Base-by-base conservation (phyloP, 73 alveolate species). In the Halteria grandinella region DNA sequence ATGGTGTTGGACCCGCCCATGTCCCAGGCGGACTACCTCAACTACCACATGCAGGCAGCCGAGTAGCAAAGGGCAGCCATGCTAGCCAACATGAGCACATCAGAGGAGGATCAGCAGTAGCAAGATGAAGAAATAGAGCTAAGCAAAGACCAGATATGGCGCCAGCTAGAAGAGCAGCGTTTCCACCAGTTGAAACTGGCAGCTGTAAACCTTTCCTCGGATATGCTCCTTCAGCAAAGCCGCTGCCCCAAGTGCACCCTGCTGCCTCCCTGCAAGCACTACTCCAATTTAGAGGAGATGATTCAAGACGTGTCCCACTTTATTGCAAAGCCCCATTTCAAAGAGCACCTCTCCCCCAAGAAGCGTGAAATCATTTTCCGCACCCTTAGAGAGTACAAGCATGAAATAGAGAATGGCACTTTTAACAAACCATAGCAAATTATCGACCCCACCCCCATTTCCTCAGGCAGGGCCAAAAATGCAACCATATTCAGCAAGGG, bases 161-260 rank as follows among this genome's bases (percentile, higher is more conserved):
- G 45, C n/a, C 14, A 17, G 28, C 53, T 66, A 6, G 81, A 66
- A 27, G 15, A 66, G 29, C 41, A 66, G 31, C 47, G 81, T n/a
- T 66, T 66, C 39, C 24, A 45, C n/a, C 44, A 77, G 28, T 54
- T 77, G 29, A 75, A 77, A 39, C 14, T 23, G 10, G 83, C 89
- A 25, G 89, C 78, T 0, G 75, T 47, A 15, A 77, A 77, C 47
- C 29, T 77, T 28, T 63, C 66, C 25, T 7, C 48, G n/a, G 78
- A 77, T 24, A 66, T 77, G 60, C 14, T 54, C 1, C 8, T 43
- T 34, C 48, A 85, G 24, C 58, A 87, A 1, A n/a, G n/a, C n/a
- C 60, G 93, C 33, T 85, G 93, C 59, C 89, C 85, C 2, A 77
- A 60, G 34, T 85, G 93, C 47, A 78, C 93, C 1, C 60, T 85